Percentiles rank a stretch among this genome's conserved stretches.
phyloP scores from a whole-genome alignment of 2,329 filamentous ascomycete genomes.

The Neofusicoccum cordaticola region DNA sequence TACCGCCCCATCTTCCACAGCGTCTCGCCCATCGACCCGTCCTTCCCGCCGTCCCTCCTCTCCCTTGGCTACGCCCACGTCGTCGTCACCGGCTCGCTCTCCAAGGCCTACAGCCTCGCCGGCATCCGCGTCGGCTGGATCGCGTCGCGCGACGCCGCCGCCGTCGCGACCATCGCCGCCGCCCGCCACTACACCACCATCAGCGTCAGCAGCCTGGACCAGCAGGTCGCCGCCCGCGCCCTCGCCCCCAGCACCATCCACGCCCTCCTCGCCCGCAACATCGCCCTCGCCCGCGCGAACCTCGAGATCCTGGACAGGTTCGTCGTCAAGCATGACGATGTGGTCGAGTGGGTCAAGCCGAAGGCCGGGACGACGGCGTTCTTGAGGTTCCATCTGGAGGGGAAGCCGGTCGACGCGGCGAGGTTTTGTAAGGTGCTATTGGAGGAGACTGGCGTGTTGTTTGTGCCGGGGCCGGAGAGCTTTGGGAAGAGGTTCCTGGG shows the following conservation, averaged over 20 bases:
- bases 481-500: slow-evolving; percentile 74
- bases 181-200: slow-evolving; percentile 83
- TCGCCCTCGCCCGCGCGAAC: slow-evolving; percentile 66
- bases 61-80: slow-evolving; percentile 69
- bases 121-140: slow-evolving; percentile 84
- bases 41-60: slow-evolving; percentile 65
- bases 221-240: slow-evolving; percentile 73
- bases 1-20: slow-evolving; percentile 81
- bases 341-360: slow-evolving; percentile 70
- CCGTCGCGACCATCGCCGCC: slow-evolving; percentile 63
- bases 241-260: slow-evolving; percentile 65
- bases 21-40: slow-evolving; percentile 51
- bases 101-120: slow-evolving; percentile 79
- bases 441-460: slow-evolving; percentile 67
- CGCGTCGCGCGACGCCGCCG: slow-evolving; percentile 59
- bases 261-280: slow-evolving; percentile 60
- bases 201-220: slow-evolving; percentile 78
- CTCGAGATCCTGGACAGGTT: slow-evolving; percentile 65
- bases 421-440: slow-evolving; percentile 68
- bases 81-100: slow-evolving; percentile 76
- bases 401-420: slow-evolving; percentile 66
- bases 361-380: slow-evolving; percentile 78
- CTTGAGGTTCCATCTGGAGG: slow-evolving; percentile 63
- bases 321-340: slow-evolving; percentile 60
- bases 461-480: slow-evolving; percentile 69